Percentiles rank a stretch among this genome's conserved stretches.
phyloP scores from a whole-genome alignment of 441 rosid species.

The Eutrema salsugineum region DNA sequence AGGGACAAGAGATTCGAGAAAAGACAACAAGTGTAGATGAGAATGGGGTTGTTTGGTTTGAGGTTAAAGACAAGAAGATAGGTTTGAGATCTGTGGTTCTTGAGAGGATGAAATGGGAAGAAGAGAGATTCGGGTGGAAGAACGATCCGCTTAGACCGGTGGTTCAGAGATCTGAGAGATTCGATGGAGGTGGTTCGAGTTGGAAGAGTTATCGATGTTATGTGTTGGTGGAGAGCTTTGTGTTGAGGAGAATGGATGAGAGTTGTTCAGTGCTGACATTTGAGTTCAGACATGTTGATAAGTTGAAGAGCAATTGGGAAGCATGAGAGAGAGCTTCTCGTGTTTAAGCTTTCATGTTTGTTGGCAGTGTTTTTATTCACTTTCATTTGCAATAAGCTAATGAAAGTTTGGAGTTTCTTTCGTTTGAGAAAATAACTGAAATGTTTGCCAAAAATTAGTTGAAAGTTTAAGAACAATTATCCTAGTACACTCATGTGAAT shows the following conservation, averaged over 20 bases:
- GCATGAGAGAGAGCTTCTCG: slow-evolving; percentile 7
- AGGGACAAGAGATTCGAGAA: background rate
- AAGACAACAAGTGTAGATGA: background rate
- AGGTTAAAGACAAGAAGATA: slow-evolving; percentile 18
- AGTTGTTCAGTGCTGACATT: slow-evolving; percentile 33
- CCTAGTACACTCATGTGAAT: too few species aligned
- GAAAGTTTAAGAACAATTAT: background rate
- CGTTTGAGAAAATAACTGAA: background rate
- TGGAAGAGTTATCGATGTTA: slow-evolving; percentile 39
- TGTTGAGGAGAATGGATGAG: slow-evolving; percentile 40
- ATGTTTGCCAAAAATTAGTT: background rate
- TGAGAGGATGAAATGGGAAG: slow-evolving; percentile 57
- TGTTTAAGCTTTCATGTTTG: background rate
- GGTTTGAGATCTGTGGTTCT: slow-evolving; percentile 43
- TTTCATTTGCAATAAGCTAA: background rate
- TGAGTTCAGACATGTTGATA: slow-evolving; percentile 42
- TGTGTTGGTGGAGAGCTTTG: slow-evolving; percentile 50
- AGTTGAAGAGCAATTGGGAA: slow-evolving; percentile 35
- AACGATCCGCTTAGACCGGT: background rate
- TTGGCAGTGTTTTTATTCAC: background rate
- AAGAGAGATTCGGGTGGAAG: slow-evolving; percentile 45
- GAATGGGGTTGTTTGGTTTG: slow-evolving; percentile 44
- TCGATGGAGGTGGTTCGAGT: slow-evolving; percentile 10
- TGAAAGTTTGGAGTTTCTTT: background rate
- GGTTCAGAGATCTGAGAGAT: slow-evolving; percentile 31